Conservation (phyloP, 495 filamentous ascomycete genomes). For the Xylaria venustula region DNA sequence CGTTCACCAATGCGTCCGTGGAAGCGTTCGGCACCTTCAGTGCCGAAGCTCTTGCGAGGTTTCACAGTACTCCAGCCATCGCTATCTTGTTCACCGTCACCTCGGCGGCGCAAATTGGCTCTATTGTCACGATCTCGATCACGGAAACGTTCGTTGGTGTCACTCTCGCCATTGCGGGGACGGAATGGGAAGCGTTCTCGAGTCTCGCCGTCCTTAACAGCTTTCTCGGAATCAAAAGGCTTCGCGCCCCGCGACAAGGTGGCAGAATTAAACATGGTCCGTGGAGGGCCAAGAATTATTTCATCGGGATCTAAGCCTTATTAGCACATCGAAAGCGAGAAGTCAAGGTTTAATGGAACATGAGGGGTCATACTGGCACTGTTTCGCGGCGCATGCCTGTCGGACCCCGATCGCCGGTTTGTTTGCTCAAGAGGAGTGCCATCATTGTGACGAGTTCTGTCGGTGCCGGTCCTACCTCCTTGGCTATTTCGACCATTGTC, state of each 20-base stretch:
- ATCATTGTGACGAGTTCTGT: slow-evolving; percentile 43
- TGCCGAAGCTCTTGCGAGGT: slow-evolving; percentile 63
- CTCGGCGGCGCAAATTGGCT: slow-evolving; percentile 47
- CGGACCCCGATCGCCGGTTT: slow-evolving; percentile 59
- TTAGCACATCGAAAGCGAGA: slow-evolving; percentile 17
- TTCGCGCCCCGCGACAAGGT: slow-evolving; percentile 59
- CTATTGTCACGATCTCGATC: slow-evolving; percentile 43
- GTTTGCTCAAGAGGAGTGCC: slow-evolving; percentile 43
- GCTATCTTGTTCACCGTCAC: slow-evolving; percentile 53
- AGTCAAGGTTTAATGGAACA: neutral
- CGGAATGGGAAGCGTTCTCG: slow-evolving; percentile 66
- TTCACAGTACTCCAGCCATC: slow-evolving; percentile 62
- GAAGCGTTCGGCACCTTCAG: slow-evolving; percentile 62
- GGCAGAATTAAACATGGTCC: slow-evolving; percentile 81
- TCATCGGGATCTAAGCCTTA: slow-evolving; percentile 63
- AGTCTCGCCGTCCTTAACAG: slow-evolving; percentile 49
- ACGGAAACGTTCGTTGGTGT: slow-evolving; percentile 46
- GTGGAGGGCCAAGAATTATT: slow-evolving; percentile 85
- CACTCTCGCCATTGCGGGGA: slow-evolving; percentile 65
- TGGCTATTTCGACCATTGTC: slow-evolving; percentile 42
- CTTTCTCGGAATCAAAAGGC: slow-evolving; percentile 50
- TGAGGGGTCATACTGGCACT: slow-evolving; percentile 40
- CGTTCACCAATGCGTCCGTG: slow-evolving; percentile 54
- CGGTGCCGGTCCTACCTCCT: slow-evolving; percentile 36
- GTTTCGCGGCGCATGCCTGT: slow-evolving; percentile 61